Evolutionary conservation across 1,284 basidiomycete genomes (phyloP), one percentile per base, ranked within the genome.

Genomic region (Xanthoconium separans): DNA sequence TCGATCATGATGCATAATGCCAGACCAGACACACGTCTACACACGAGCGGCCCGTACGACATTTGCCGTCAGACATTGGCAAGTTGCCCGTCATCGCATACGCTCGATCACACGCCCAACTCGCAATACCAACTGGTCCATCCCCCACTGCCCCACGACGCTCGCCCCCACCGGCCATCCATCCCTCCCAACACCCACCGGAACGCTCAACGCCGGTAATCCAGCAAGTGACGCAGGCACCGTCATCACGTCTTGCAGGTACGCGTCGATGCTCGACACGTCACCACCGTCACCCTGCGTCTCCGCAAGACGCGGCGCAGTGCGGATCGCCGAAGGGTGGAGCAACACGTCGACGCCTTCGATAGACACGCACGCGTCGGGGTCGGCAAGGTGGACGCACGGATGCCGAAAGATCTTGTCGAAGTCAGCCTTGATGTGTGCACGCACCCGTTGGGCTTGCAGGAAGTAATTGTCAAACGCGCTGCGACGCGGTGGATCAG

Each of bases 391-490:
- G 36, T 81, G 75, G 3, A 79, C 75, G 59, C 82, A 82, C 1
- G 78, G 74, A 1, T 79, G 69, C 2, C 78, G 73, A 69, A 98
- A 93, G 22, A 87, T 81, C 0, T 67, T 62, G 60, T 89, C 77
- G 61, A 95, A 96, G 63, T 98, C 95, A 4, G 78, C 63, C 58
- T 83, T 81, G 49, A 99, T 75, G 8, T 81, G 71, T 41, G 81
- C 78, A 2, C 96, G 84, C 20, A 98, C 81, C 18, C 85, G 79
- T 57, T 95, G 89, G 0, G 97, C 95, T 73, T 96, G 91, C 4
- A 98, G 79, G 69, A 95, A 98, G 70, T 96, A 98, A 68, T 97
- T 98, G 73, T 98, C 91, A 68, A 95, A 97, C 15, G 93, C 94
- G 59, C 93, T 96, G 20, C 9, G 44, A 7, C 56, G 4, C 4